These are phyloP conservation scores for Candida sp. DNA, from an alignment of 1,139 yeast species.

Conservation along the genomic window DNA sequence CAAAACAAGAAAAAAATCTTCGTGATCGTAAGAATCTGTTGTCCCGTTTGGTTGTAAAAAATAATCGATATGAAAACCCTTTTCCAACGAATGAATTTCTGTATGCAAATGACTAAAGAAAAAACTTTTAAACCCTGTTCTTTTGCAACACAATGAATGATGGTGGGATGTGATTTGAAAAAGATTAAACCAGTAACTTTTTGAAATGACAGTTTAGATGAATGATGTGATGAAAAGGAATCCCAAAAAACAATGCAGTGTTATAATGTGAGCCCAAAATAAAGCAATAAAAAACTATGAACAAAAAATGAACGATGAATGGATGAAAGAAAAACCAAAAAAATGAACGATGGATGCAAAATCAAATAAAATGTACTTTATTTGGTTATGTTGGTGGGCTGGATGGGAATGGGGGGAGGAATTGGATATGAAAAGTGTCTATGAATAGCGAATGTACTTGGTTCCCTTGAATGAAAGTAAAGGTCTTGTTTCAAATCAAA, in stretches of 20 bases:
- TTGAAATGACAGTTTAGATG: neutral
- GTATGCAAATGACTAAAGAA: neutral
- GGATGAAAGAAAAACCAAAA: neutral
- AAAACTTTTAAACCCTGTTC: neutral
- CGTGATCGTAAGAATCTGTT: neutral
- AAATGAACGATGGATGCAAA: too few species aligned
- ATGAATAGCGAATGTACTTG: neutral
- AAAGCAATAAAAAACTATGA: neutral
- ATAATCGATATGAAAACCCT: neutral
- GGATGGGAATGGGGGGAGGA: neutral
- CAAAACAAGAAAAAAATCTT: neutral
- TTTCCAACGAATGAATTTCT: neutral
- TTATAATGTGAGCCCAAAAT: neutral
- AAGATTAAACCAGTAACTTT: constrained; percentile 3
- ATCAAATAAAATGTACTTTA: too few species aligned
- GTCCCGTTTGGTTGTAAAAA: neutral
- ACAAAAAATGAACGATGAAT: neutral
- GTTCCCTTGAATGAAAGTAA: neutral
- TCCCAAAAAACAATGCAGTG: neutral
- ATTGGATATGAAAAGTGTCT: neutral
- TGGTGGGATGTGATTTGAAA: neutral
- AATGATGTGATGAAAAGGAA: neutral
- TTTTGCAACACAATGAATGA: neutral
- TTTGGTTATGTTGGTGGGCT: neutral
- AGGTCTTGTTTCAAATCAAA: neutral